Conservation (phyloP, 140 eudicot species). For the Stevia rebaudiana region DNA sequence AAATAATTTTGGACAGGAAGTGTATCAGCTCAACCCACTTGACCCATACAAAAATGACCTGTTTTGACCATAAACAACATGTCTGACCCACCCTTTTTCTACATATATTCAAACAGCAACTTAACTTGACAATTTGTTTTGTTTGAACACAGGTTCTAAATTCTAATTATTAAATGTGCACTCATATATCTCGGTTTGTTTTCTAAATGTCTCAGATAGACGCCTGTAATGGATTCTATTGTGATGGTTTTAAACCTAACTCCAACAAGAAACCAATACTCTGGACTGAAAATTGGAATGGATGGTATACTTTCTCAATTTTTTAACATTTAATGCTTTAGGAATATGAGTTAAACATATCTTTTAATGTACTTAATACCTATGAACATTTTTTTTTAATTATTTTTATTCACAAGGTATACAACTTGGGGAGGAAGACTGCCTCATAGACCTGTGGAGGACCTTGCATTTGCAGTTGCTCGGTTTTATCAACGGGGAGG, state of each 20-base stretch:
- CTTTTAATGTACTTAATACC: background rate
- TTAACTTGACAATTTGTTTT: constrained; percentile 3
- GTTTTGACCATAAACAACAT: background rate
- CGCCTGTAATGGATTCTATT: constrained; percentile 91
- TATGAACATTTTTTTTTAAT: background rate
- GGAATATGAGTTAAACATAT: background rate
- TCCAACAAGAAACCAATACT: constrained; percentile 72
- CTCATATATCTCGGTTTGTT: background rate
- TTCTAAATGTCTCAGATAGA: constrained; percentile 54
- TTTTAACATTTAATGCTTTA: constrained; percentile 5
- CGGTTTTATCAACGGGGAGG: constrained; percentile 97
- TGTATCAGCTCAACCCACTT: background rate
- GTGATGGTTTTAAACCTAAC: constrained; percentile 88
- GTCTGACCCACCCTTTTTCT: background rate
- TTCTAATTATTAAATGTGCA: background rate
- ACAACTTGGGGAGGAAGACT: constrained; percentile 81
- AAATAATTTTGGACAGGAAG: background rate
- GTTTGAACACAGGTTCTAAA: background rate
- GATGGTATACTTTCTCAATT: constrained; percentile 55
- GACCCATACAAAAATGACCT: background rate
- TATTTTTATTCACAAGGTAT: constrained; percentile 44
- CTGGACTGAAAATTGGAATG: constrained; percentile 99
- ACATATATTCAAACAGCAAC: background rate
- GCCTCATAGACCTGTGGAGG: constrained; percentile 89
- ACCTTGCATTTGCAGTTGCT: constrained; percentile 95